These are phyloP conservation scores for Apiospora malaysiana DNA, from an alignment of 2,329 filamentous ascomycete species.

Conservation along the genomic window DNA sequence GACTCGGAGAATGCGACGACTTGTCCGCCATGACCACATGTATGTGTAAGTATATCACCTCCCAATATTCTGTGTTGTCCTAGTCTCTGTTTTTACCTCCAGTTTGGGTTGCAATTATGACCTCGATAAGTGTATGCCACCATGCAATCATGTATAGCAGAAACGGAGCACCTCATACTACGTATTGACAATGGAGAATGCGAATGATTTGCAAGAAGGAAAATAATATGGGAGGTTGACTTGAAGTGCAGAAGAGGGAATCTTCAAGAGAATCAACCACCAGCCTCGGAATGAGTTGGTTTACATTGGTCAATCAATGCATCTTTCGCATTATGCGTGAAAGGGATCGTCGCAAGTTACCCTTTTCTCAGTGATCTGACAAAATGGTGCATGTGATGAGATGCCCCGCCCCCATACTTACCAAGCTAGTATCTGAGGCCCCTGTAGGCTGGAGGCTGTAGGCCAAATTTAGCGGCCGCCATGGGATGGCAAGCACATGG, in stretches of 20 bases:
- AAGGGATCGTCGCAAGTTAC: neutral
- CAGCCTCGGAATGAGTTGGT: neutral
- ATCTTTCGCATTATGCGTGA: neutral
- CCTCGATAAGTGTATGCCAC: neutral
- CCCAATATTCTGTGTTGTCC: neutral
- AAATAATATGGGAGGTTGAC: neutral
- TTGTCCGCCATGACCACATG: conserved; percentile 32
- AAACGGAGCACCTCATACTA: conserved; percentile 4
- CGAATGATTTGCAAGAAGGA: too few species aligned
- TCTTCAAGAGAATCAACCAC: too few species aligned
- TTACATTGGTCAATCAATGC: neutral
- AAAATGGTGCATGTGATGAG: conserved; percentile 22
- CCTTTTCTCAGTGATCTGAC: neutral
- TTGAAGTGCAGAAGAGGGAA: neutral
- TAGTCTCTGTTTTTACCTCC: neutral
- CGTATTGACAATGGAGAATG: neutral
- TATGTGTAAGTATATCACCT: neutral
- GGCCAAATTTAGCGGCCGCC: conserved; percentile 6
- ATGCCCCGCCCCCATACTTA: conserved; percentile 20
- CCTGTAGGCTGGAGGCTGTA: neutral
- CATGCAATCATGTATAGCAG: conserved; percentile 7
- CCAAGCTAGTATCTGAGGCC: neutral
- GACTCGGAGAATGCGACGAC: conserved; percentile 32
- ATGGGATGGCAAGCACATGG: neutral
- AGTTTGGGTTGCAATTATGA: conserved; percentile 2